These are phyloP conservation scores for Neonectria neomacrospora DNA, from an alignment of 2,329 filamentous ascomycete genomes.

Conservation along the genomic window DNA sequence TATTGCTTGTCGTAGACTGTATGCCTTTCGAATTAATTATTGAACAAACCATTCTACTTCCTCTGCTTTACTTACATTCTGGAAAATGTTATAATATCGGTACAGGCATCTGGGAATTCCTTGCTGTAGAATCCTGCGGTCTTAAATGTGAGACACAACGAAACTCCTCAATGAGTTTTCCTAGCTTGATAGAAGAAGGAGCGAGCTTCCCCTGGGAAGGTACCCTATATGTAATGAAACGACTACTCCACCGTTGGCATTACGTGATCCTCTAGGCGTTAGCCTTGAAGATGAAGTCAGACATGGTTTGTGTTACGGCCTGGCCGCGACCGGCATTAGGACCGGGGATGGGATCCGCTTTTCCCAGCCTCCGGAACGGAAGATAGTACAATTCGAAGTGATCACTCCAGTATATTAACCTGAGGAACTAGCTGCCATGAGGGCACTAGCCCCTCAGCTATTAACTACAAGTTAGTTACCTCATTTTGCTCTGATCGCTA, in stretches of 20 bases:
- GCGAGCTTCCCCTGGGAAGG: conserved; percentile 6
- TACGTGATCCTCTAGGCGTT: background rate
- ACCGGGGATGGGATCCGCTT: background rate
- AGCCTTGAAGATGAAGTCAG: background rate
- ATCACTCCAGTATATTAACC: background rate
- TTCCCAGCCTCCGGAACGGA: background rate
- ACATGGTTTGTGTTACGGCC: background rate
- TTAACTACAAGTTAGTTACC: background rate
- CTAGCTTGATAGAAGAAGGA: conserved; percentile 3
- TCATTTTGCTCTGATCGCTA: background rate
- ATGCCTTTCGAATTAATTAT: conserved; percentile 10
- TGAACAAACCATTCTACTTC: background rate
- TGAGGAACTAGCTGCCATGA: background rate
- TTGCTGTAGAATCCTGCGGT: background rate
- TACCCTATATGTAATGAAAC: background rate
- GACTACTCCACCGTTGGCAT: conserved; percentile 1
- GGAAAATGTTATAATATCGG: background rate
- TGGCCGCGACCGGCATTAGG: background rate
- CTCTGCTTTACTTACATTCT: background rate
- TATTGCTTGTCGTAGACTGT: background rate
- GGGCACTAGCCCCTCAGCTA: background rate
- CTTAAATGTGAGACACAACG: background rate
- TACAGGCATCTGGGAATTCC: background rate
- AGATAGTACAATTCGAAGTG: background rate
- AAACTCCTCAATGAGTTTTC: background rate